Evolutionary conservation across 495 filamentous ascomycete species (phyloP).

Genomic region (Trichocladium antarcticum): DNA sequence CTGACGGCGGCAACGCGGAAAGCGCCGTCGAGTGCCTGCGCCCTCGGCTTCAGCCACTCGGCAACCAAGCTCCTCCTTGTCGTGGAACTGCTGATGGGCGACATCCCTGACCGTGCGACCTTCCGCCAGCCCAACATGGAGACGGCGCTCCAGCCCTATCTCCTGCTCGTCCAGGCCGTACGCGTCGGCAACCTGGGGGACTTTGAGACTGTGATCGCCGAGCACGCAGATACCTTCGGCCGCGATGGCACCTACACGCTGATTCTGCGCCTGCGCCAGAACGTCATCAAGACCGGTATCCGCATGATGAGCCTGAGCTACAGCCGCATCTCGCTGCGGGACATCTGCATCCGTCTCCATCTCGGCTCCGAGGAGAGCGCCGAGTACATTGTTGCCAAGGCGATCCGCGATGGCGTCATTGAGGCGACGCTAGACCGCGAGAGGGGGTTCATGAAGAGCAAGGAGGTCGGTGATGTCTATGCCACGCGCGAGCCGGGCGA

Average conservation of each 20-base stretch:
- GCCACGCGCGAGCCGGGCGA: conserved; percentile 91
- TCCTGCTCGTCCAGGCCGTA: conserved; percentile 85
- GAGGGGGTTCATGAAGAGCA: conserved; percentile 96
- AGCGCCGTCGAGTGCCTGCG: conserved; percentile 77
- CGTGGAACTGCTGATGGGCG: conserved; percentile 95
- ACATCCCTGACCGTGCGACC: conserved; percentile 87
- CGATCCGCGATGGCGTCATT: conserved; percentile 94
- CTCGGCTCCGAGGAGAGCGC: conserved; percentile 91
- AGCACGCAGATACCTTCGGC: conserved; percentile 72
- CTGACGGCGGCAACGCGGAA: conserved; percentile 86
- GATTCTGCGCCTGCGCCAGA: conserved; percentile 86
- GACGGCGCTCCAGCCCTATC: conserved; percentile 77
- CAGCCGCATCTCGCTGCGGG: conserved; percentile 90
- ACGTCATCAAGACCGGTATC: conserved; percentile 98
- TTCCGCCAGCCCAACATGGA: conserved; percentile 86
- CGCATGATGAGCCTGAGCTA: conserved; percentile 98
- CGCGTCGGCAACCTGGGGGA: conserved; percentile 89
- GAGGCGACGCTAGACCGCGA: conserved; percentile 91
- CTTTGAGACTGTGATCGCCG: conserved; percentile 72
- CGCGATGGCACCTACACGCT: conserved; percentile 92
- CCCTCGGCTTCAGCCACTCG: conserved; percentile 87
- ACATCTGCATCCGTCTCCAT: conserved; percentile 90
- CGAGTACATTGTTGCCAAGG: conserved; percentile 98
- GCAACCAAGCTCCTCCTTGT: conserved; percentile 89
- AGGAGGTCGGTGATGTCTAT: conserved; percentile 89